Conservation (phyloP, 352 stramenopile genomes). For the Globisporangium viniferum region DNA sequence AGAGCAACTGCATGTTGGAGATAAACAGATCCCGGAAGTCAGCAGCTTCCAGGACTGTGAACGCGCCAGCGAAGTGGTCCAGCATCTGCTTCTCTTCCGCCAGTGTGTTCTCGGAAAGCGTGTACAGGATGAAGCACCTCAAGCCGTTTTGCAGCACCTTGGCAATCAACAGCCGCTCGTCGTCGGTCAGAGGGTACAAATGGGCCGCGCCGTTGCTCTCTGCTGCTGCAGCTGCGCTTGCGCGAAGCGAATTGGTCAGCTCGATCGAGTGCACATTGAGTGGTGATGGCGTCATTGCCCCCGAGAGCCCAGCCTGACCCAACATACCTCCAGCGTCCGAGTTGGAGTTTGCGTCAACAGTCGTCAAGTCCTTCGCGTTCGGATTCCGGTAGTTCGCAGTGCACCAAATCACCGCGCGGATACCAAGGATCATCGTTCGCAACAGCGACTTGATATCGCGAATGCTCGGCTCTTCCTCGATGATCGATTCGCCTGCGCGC, state of each 20-base stretch:
- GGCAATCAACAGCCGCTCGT: conserved; percentile 92
- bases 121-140: conserved; percentile 93
- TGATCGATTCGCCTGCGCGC: conserved; percentile 44
- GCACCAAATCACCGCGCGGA: conserved; percentile 98
- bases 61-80: conserved; percentile 95
- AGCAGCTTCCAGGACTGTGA: conserved; percentile 94
- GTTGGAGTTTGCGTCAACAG: conserved; percentile 52
- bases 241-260: conserved; percentile 8
- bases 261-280: conserved; percentile 18
- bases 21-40: conserved; percentile 92
- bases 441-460: conserved; percentile 93
- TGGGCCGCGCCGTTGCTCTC: conserved; percentile 30
- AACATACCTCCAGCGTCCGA: conserved; percentile 20
- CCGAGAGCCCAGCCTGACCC: conserved; percentile 9
- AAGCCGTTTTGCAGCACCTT: conserved; percentile 93
- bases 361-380: conserved; percentile 80
- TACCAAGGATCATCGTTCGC: conserved; percentile 96
- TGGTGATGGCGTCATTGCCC: conserved; percentile 15
- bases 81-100: conserved; percentile 95
- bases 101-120: conserved; percentile 81
- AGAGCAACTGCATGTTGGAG: conserved; percentile 87
- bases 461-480: conserved; percentile 78
- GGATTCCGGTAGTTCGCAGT: conserved; percentile 92
- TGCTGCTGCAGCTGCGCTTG: conserved; percentile 1
- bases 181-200: conserved; percentile 87